Base-by-base conservation (phyloP, 2,329 filamentous ascomycete genomes). In the Emergomyces africanus region DNA sequence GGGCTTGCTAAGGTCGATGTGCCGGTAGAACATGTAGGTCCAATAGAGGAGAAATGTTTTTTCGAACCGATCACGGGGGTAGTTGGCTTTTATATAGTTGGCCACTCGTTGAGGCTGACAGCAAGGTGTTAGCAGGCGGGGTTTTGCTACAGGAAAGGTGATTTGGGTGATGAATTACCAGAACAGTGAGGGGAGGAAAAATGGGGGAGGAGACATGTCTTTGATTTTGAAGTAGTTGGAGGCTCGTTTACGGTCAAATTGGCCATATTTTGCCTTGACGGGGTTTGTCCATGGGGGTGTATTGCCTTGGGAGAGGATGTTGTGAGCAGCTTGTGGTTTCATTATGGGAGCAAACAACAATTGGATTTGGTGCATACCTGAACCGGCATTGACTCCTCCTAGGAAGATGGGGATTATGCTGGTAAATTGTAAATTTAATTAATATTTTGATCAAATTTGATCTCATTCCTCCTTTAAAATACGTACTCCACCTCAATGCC, bases 361-460 rank as follows among this genome's bases (percentile, higher is more conserved):
- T 8, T 54, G 35, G 15, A 25, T n/a, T 18, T 50, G 15, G 30
- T 48, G 62, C 70, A 59, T 72, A 84, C 82, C 82, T 50, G 80
- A 80, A 23, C 75, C 78, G 41, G 77, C 75, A 67, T 85, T 87
- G 67, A 89, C 82, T 51, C 79, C 86, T 30, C 83, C 84, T 15
- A 92, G 77, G 67, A 91, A 85, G 57, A 90, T 78, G 15, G 89
- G 89, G 63, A 87, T 79, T 65, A 88, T 81, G 56, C 86, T 89
- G n/a, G n/a, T n/a, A 62, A 30, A 35, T 37, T 9, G 39, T 53
- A 15, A 18, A 33, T 23, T 35, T n/a, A 5, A 18, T n/a, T 33
- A 18, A 50, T 37, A 37, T 12, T 14, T 48, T 48, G 28, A 33
- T 2, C 15, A 18, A 50, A 50, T 18, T 33, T 2, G 15, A 4